Percentiles rank a stretch among this genome's conserved stretches.
Conservation (phyloP, 768 basidiomycete genomes). For the Myochromella boudieri region DNA sequence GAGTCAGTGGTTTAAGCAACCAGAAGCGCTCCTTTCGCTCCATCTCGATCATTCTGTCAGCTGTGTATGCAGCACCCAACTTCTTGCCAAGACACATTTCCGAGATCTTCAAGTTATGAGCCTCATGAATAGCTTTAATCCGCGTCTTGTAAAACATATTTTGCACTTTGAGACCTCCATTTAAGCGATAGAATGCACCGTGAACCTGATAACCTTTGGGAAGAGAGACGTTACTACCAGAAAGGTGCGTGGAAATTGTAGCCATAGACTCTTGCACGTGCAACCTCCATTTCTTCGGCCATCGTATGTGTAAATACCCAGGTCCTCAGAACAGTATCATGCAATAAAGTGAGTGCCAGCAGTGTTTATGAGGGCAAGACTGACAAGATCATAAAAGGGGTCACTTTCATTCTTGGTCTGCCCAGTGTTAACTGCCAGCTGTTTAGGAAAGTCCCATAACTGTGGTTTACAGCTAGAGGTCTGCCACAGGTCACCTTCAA, state of each 20-base stretch:
- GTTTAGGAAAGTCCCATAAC: conserved; percentile 22
- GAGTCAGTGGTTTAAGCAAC: conserved; percentile 11
- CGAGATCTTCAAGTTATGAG: conserved; percentile 8
- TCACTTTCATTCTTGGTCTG: conserved; percentile 3
- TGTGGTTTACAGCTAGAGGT: background rate
- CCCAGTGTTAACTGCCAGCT: conserved; percentile 8
- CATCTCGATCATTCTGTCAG: conserved; percentile 2
- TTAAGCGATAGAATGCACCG: conserved; percentile 19
- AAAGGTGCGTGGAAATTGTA: conserved; percentile 7
- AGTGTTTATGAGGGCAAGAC: conserved; percentile 19
- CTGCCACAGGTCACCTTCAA: conserved; percentile 2
- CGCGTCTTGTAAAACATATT: conserved; percentile 12
- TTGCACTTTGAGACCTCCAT: conserved; percentile 18
- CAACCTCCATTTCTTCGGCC: conserved; percentile 15
- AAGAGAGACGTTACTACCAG: conserved; percentile 9
- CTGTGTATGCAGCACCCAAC: conserved; percentile 4
- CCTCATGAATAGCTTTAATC: background rate
- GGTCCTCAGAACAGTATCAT: conserved; percentile 13
- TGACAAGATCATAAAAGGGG: conserved; percentile 23
- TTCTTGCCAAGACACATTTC: background rate
- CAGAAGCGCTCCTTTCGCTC: conserved; percentile 8
- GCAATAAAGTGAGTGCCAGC: conserved; percentile 22
- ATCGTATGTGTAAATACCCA: conserved; percentile 23
- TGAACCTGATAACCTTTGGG: conserved; percentile 14
- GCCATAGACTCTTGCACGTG: conserved; percentile 10